Evolutionary conservation across 228 moss, liverwort and hornwort genomes (phyloP).

Genomic region (Sphagnum fallax): DNA sequence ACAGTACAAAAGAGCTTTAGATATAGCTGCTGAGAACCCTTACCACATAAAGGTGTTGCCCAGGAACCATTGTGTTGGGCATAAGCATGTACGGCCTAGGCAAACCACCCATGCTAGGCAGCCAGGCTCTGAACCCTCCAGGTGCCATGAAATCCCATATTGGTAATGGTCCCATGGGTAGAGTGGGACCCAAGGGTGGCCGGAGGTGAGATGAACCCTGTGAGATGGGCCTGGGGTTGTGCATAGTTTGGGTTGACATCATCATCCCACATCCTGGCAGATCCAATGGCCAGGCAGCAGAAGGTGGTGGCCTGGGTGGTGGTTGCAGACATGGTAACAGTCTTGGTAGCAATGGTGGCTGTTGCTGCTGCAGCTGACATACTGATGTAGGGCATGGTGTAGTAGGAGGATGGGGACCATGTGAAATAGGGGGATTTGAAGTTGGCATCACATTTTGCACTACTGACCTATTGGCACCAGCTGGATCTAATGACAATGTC

Average conservation of each 20-base stretch:
- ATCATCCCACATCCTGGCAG: slow-evolving; percentile 40
- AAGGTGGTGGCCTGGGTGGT: slow-evolving; percentile 47
- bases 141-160: slow-evolving; percentile 35
- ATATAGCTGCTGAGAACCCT: neutral
- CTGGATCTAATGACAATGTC: slow-evolving; percentile 64
- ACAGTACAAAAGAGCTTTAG: neutral
- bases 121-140: slow-evolving; percentile 33
- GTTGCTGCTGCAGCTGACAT: slow-evolving; percentile 30
- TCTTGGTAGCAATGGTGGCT: slow-evolving; percentile 12
- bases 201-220: slow-evolving; percentile 62
- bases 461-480: slow-evolving; percentile 39
- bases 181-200: slow-evolving; percentile 51
- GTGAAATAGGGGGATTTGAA: slow-evolving; percentile 18
- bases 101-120: slow-evolving; percentile 29
- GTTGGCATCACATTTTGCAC: slow-evolving; percentile 34
- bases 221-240: slow-evolving; percentile 28
- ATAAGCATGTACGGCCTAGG: slow-evolving; percentile 51
- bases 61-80: slow-evolving; percentile 49
- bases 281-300: slow-evolving; percentile 39
- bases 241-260: slow-evolving; percentile 45
- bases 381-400: slow-evolving; percentile 60
- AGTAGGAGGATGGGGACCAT: slow-evolving; percentile 58
- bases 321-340: slow-evolving; percentile 1
- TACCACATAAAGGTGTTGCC: slow-evolving; percentile 28
- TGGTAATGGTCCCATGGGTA: slow-evolving; percentile 8